Evolutionary conservation across 495 filamentous ascomycete genomes (phyloP).

Genomic region (Daldinia loculata): DNA sequence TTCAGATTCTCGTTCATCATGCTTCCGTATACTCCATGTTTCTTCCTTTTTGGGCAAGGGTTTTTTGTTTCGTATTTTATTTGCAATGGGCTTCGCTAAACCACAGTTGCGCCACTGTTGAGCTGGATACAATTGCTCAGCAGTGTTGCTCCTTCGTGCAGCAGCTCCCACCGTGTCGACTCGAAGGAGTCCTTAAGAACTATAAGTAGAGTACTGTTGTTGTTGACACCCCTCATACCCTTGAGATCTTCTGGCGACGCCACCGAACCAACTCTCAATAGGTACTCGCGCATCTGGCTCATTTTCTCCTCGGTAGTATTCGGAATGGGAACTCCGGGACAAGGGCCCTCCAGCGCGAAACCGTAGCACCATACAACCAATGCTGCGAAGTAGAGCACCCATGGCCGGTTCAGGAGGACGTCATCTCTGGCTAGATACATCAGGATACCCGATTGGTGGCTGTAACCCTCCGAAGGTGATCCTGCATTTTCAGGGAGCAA

Average conservation of each 20-base stretch:
- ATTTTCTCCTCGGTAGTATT: slow-evolving; percentile 70
- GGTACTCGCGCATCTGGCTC: slow-evolving; percentile 80
- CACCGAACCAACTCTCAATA: slow-evolving; percentile 76
- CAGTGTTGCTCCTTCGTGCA: slow-evolving; percentile 84
- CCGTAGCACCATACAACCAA: slow-evolving; percentile 96
- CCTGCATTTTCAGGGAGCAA: slow-evolving; percentile 65
- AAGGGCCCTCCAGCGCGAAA: slow-evolving; percentile 86
- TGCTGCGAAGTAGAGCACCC: slow-evolving; percentile 95
- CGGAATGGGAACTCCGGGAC: slow-evolving; percentile 58
- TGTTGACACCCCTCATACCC: slow-evolving; percentile 77
- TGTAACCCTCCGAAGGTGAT: slow-evolving; percentile 30
- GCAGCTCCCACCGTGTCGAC: slow-evolving; percentile 87
- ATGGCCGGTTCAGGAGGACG: slow-evolving; percentile 88
- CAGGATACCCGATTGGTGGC: slow-evolving; percentile 47
- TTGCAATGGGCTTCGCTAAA: slow-evolving; percentile 8
- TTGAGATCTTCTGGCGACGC: slow-evolving; percentile 84
- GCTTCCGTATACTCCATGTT: slow-evolving; percentile 19
- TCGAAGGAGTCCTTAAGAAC: slow-evolving; percentile 83
- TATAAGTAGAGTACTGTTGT: slow-evolving; percentile 82
- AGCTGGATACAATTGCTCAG: slow-evolving; percentile 78
- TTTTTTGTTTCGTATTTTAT: not conserved
- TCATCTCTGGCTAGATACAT: slow-evolving; percentile 87
- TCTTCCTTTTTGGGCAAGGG: not conserved
- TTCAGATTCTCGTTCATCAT: slow-evolving; percentile 31
- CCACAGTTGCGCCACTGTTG: slow-evolving; percentile 51